These are phyloP conservation scores for Sporothrix protearum DNA, from an alignment of 2,329 filamentous ascomycete species.

Conservation along the genomic window DNA sequence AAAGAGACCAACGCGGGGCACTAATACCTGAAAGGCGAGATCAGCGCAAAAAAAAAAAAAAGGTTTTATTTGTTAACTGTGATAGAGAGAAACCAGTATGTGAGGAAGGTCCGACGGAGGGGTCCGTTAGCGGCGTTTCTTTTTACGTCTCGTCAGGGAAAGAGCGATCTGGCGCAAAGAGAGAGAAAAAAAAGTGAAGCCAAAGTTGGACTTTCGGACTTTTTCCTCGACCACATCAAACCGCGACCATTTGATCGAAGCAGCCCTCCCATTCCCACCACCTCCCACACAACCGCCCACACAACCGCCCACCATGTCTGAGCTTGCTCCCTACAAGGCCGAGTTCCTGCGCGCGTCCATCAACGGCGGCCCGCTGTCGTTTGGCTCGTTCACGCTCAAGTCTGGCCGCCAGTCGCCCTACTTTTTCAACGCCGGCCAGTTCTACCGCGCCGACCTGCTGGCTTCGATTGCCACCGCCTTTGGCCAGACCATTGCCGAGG, in stretches of 20 bases:
- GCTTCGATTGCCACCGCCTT: constrained; percentile 77
- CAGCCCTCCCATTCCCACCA: background rate
- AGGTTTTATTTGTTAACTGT: background rate
- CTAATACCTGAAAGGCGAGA: constrained; percentile 1
- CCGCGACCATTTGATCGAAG: background rate
- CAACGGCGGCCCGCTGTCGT: constrained; percentile 67
- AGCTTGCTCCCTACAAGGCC: constrained; percentile 63
- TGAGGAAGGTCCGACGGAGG: constrained; percentile 7
- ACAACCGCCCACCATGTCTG: constrained; percentile 23
- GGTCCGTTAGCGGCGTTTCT: constrained; percentile 5
- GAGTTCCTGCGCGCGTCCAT: constrained; percentile 69
- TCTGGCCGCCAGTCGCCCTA: constrained; percentile 89
- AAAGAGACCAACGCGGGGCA: background rate
- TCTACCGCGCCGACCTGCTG: constrained; percentile 77
- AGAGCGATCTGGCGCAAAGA: background rate
- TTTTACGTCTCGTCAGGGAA: background rate
- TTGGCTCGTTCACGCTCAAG: constrained; percentile 85
- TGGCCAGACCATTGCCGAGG: constrained; percentile 56
- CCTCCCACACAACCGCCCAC: background rate
- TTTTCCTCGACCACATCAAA: background rate
- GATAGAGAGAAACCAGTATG: background rate
- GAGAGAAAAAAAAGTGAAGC: background rate
- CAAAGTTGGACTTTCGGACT: background rate
- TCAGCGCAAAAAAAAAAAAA: background rate
- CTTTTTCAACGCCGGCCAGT: constrained; percentile 95